Conservation (phyloP, 164 flowering plant species). For the Akebia trifoliata region DNA sequence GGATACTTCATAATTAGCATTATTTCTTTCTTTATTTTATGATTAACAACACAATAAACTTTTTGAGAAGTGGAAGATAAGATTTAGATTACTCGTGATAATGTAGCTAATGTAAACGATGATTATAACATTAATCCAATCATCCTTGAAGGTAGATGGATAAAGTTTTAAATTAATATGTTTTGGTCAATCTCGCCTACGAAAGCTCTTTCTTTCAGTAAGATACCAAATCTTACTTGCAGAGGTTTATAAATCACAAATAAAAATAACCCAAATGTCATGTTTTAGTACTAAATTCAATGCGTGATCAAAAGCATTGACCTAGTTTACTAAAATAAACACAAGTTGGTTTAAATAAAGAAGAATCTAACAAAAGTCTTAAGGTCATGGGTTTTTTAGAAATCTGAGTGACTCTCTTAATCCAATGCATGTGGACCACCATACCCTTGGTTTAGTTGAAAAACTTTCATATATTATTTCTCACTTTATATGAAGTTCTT, state of each 20-base stretch:
- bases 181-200: background rate
- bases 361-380: constrained; percentile 13
- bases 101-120: background rate
- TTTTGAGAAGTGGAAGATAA: background rate
- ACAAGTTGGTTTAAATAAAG: constrained; percentile 13
- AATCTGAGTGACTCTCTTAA: background rate
- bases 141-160: background rate
- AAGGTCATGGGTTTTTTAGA: background rate
- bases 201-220: background rate
- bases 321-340: constrained; percentile 9
- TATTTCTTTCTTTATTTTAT: background rate
- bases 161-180: background rate
- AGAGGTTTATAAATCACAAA: constrained; percentile 5
- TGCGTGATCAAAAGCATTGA: constrained; percentile 23
- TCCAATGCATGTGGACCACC: constrained; percentile 14
- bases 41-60: background rate
- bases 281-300: constrained; percentile 11
- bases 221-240: constrained; percentile 6
- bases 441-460: background rate
- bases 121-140: background rate
- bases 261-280: background rate
- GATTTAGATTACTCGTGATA: background rate
- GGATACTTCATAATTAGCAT: too few species aligned
- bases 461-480: background rate
- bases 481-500: background rate